phyloP scores from a whole-genome alignment of 2,329 filamentous ascomycete species.

The Aquanectria penicillioides region DNA sequence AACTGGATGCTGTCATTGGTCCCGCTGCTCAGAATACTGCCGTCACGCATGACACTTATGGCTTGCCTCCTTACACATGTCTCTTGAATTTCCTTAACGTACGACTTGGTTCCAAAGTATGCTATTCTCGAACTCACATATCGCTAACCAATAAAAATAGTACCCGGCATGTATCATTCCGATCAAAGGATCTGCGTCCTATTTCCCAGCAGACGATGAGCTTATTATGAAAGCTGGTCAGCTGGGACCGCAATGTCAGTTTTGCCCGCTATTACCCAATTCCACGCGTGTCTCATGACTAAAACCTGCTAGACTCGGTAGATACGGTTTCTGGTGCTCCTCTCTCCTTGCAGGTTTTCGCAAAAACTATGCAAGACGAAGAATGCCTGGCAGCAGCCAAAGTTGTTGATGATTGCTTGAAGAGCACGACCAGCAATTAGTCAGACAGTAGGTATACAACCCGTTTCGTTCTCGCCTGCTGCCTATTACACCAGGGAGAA shows the following conservation, averaged over 20 bases:
- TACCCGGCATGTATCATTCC: constrained; percentile 62
- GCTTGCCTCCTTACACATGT: constrained; percentile 56
- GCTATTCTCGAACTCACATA: not conserved
- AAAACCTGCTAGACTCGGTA: constrained; percentile 39
- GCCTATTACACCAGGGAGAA: too few species aligned
- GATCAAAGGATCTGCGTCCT: too few species aligned
- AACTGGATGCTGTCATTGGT: constrained; percentile 61
- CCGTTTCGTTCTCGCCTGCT: too few species aligned
- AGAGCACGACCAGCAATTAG: too few species aligned
- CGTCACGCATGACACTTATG: constrained; percentile 61
- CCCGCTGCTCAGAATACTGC: constrained; percentile 61
- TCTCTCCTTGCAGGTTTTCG: constrained; percentile 57
- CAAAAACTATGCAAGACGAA: constrained; percentile 59
- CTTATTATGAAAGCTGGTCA: constrained; percentile 23
- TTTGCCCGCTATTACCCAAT: not conserved
- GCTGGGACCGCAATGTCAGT: constrained; percentile 20
- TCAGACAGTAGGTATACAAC: too few species aligned
- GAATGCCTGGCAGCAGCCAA: constrained; percentile 47
- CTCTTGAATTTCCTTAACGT: constrained; percentile 64
- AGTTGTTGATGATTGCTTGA: constrained; percentile 23
- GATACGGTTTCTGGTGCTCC: constrained; percentile 55
- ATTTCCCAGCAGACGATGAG: constrained; percentile 43
- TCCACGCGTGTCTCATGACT: not conserved
- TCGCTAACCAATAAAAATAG: constrained; percentile 36
- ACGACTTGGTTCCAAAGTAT: constrained; percentile 35